These are phyloP conservation scores for Phaeosphaeria sp. DNA, from an alignment of 2,329 filamentous ascomycete genomes.

Conservation along the genomic window DNA sequence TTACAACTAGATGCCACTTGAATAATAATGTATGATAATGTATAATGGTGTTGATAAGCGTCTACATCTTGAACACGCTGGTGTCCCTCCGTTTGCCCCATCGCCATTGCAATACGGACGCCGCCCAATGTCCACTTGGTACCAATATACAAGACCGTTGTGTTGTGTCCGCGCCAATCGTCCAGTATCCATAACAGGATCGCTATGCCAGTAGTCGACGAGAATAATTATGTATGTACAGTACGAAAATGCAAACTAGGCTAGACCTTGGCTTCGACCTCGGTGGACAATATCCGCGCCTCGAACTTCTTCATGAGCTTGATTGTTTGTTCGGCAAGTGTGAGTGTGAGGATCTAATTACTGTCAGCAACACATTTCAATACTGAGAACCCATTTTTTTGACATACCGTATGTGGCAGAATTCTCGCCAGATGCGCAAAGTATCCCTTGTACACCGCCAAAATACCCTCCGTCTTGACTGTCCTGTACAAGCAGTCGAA, in stretches of 20 bases:
- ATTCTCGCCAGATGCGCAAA: slow-evolving; percentile 93
- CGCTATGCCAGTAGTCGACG: neutral
- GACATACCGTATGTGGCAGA: slow-evolving; percentile 80
- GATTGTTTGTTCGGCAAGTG: slow-evolving; percentile 94
- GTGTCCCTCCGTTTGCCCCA: neutral
- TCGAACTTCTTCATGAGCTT: slow-evolving; percentile 87
- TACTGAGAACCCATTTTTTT: neutral
- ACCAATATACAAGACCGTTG: neutral
- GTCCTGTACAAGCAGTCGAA: slow-evolving; percentile 94
- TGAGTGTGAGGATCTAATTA: slow-evolving; percentile 80
- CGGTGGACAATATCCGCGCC: slow-evolving; percentile 59
- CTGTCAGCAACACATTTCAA: neutral
- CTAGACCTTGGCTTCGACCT: slow-evolving; percentile 56
- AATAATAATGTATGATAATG: too few relatives aligned
- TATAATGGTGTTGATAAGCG: too few relatives aligned
- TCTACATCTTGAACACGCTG: too few relatives aligned
- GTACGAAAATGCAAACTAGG: neutral
- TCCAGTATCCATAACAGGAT: neutral
- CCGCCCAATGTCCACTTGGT: neutral
- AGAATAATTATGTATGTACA: neutral
- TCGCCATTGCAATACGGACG: neutral
- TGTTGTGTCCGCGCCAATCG: neutral
- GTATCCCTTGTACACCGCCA: slow-evolving; percentile 98
- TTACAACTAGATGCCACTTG: too few relatives aligned
- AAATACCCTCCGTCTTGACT: slow-evolving; percentile 84